Conservation (phyloP, 345 rosid genomes). For the Pugionium cornutum region DNA sequence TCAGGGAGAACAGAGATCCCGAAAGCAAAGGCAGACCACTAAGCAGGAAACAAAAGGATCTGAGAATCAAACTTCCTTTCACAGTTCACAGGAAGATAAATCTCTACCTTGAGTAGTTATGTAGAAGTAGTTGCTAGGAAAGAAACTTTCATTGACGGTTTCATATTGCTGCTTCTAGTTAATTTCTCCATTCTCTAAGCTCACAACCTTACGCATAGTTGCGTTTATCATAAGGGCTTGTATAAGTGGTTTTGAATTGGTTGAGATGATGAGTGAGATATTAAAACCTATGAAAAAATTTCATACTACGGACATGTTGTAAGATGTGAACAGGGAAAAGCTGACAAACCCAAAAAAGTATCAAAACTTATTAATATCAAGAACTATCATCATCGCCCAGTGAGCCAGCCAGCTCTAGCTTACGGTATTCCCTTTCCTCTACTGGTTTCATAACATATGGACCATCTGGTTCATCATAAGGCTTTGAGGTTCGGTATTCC, state of each 20-base stretch:
- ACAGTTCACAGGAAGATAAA: slow-evolving; percentile 53
- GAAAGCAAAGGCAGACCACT: slow-evolving; percentile 74
- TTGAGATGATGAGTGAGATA: slow-evolving; percentile 16
- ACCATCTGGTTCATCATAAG: slow-evolving; percentile 42
- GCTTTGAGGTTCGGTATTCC: slow-evolving; percentile 56
- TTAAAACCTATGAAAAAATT: slow-evolving; percentile 18
- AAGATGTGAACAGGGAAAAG: slow-evolving; percentile 15
- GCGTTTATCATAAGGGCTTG: background rate
- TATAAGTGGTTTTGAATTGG: background rate
- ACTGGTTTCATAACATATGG: slow-evolving; percentile 42
- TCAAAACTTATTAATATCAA: slow-evolving; percentile 12
- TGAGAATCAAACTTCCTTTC: slow-evolving; percentile 66
- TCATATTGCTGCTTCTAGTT: background rate
- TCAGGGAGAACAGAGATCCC: slow-evolving; percentile 79
- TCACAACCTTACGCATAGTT: slow-evolving; percentile 1
- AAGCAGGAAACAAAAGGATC: slow-evolving; percentile 73
- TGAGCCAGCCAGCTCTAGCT: slow-evolving; percentile 40
- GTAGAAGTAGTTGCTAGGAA: slow-evolving; percentile 2
- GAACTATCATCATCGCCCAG: slow-evolving; percentile 36
- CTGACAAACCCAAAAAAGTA: slow-evolving; percentile 9
- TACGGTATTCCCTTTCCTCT: slow-evolving; percentile 38
- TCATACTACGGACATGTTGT: slow-evolving; percentile 18
- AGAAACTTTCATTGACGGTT: slow-evolving; percentile 8
- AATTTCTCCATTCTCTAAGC: slow-evolving; percentile 5
- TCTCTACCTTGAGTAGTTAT: slow-evolving; percentile 59